phyloP scores from a whole-genome alignment of 2,329 filamentous ascomycete species.

The Beauveria scarabaeidicola region DNA sequence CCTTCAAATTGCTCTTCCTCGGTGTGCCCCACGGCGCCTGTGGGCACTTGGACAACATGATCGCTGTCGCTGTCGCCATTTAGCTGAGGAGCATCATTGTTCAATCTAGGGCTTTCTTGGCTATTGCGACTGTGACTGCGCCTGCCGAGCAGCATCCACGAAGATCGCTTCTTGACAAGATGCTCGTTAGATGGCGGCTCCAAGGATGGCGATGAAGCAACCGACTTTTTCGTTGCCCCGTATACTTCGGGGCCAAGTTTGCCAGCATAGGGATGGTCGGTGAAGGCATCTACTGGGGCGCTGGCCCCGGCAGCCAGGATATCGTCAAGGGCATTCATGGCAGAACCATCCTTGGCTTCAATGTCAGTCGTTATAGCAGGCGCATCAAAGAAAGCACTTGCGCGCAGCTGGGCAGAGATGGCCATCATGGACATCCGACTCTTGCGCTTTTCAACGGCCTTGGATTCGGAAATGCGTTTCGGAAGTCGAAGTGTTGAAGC shows the following conservation, averaged over 20 bases:
- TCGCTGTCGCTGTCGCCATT: constrained; percentile 11
- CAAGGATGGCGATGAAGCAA: constrained; percentile 22
- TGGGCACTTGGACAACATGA: constrained; percentile 12
- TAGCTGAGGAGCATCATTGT: constrained; percentile 7
- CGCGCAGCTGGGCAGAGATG: constrained; percentile 76
- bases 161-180: constrained; percentile 38
- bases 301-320: constrained; percentile 83
- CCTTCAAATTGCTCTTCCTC: constrained; percentile 23
- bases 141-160: constrained; percentile 40
- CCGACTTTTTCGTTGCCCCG: constrained; percentile 45
- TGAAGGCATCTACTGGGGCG: constrained; percentile 86
- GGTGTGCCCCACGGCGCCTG: constrained; percentile 12
- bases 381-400: constrained; percentile 83
- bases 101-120: constrained; percentile 20
- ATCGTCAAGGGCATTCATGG: constrained; percentile 79
- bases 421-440: constrained; percentile 23
- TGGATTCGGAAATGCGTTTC: constrained; percentile 24
- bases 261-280: constrained; percentile 76
- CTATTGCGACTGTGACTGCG: constrained; percentile 24
- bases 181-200: constrained; percentile 17
- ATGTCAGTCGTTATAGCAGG: constrained; percentile 46
- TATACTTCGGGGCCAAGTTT: constrained; percentile 69
- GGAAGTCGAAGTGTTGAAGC: constrained; percentile 23
- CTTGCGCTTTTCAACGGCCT: constrained; percentile 24
- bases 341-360: constrained; percentile 66